Evolutionary conservation across 345 rosid genomes (phyloP).

Genomic region (Arabidopsis suecica): DNA sequence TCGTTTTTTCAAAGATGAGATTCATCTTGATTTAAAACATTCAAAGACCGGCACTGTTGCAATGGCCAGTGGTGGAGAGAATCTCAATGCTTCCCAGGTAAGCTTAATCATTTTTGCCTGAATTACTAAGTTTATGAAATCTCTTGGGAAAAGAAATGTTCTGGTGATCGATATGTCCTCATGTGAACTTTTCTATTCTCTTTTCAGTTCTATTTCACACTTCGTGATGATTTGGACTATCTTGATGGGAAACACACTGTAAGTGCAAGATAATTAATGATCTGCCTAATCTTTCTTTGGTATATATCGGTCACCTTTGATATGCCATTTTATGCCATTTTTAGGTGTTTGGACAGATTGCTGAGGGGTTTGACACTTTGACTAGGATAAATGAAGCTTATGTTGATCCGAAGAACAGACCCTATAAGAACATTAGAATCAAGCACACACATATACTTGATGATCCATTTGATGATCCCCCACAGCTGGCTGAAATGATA

Average conservation of each 20-base stretch:
- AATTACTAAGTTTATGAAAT: constrained; percentile 2
- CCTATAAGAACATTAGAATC: constrained; percentile 83
- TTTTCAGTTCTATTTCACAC: constrained; percentile 82
- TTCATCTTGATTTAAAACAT: constrained; percentile 87
- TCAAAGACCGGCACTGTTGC: constrained; percentile 83
- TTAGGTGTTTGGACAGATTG: constrained; percentile 94
- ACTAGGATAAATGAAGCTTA: constrained; percentile 88
- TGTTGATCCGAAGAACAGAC: constrained; percentile 81
- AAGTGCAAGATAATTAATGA: constrained; percentile 42
- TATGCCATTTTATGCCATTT: not conserved
- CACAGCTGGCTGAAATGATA: constrained; percentile 72
- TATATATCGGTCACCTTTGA: not conserved
- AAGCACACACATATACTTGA: constrained; percentile 80
- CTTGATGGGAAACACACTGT: constrained; percentile 98
- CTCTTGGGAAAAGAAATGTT: not conserved
- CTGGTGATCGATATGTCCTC: constrained; percentile 25
- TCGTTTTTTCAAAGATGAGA: constrained; percentile 86
- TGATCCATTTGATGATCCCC: constrained; percentile 93
- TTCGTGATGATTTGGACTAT: constrained; percentile 89
- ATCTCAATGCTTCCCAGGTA: constrained; percentile 98
- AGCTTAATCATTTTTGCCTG: constrained; percentile 8
- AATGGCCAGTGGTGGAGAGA: constrained; percentile 97
- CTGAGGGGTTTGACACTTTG: constrained; percentile 88
- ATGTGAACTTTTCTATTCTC: constrained; percentile 18
- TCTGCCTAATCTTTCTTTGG: not conserved